Base-by-base conservation (phyloP, 2,329 filamentous ascomycete species). In the Botryotinia calthae region DNA sequence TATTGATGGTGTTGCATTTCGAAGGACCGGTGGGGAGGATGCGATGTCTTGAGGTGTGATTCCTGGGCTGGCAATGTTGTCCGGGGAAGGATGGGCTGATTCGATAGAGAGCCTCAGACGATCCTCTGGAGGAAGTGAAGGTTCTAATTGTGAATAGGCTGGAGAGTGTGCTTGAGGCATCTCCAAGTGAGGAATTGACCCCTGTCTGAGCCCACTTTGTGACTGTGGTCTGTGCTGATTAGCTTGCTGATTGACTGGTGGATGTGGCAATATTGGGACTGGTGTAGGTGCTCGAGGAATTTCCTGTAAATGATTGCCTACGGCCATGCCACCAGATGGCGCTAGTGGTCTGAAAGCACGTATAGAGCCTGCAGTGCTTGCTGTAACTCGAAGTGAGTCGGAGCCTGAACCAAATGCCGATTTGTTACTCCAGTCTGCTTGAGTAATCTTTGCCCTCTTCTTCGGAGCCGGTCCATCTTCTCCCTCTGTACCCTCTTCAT, bases 331-430 rank as follows among this genome's bases (percentile, higher is more conserved):
- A 37, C 86, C 83, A 46, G 83, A 83, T 63, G 83, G 81, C 31
- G 87, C 85, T 72, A 93, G 87, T 6, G 95, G 95, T 62, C 94
- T 89, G 81, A 97, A 92, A 65, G 91, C 91, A 61, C 95, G 92
- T 73, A 98, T 86, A 8, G 95, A 97, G 59, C 94, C 93, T 62
- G 95, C 92, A 25, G 93, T 97, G 80, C 94, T 97, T 64, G 95
- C 95, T 74, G 93, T 91, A n/a, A 97, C 94, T 66, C 95, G 89
- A 40, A 98, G 85, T 5, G 93, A 97, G 66, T 96, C 94, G 16
- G 90, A 88, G 44, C 90, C 90, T 56, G 88, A 87, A 69, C 91
- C 92, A 78, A 98, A 92, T 34, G 88, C 89, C 75, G 87, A 88
- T 76, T 89, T 91, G 68, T 90, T 90, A n/a, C 89, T 89, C 83